Evolutionary conservation across 129 eudicot species (phyloP).

Genomic region (Oenanthe sinensis): DNA sequence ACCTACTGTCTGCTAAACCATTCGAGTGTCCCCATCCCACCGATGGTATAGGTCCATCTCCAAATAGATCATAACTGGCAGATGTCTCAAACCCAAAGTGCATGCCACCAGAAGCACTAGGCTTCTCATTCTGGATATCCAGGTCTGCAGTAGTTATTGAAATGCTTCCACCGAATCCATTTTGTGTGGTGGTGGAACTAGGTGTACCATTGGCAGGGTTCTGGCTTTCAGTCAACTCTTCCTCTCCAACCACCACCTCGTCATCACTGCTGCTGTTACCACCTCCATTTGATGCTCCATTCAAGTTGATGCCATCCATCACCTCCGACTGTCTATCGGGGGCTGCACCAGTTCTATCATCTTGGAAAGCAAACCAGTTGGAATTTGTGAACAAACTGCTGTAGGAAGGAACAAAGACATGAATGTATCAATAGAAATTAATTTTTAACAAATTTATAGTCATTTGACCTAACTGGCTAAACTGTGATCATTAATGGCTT

Average conservation of each 20-base stretch:
- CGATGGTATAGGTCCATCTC: conserved; percentile 68
- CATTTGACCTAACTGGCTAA: not conserved
- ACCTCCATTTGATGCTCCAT: conserved; percentile 46
- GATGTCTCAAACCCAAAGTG: conserved; percentile 35
- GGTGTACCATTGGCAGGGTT: conserved; percentile 29
- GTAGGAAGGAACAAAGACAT: conserved; percentile 17
- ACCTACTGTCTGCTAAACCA: conserved; percentile 35
- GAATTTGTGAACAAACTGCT: conserved; percentile 90
- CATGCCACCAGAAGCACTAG: conserved; percentile 22
- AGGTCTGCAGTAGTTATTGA: conserved; percentile 14
- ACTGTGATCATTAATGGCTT: not conserved
- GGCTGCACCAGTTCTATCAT: conserved; percentile 33
- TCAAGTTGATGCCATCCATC: conserved; percentile 52
- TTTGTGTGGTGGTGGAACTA: conserved; percentile 19
- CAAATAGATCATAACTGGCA: conserved; percentile 56
- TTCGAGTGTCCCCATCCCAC: conserved; percentile 63
- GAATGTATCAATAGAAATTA: not conserved
- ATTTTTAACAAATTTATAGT: not conserved
- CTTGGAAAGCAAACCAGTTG: conserved; percentile 89
- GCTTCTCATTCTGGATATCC: conserved; percentile 11
- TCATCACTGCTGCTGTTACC: conserved; percentile 71
- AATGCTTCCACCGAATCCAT: conserved; percentile 17
- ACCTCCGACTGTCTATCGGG: conserved; percentile 32
- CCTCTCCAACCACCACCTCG: conserved; percentile 79
- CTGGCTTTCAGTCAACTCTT: conserved; percentile 39